Evolutionary conservation across 805 yeast genomes (phyloP), one percentile per base, ranked within the genome.

Genomic region (Pichia eremophila): DNA sequence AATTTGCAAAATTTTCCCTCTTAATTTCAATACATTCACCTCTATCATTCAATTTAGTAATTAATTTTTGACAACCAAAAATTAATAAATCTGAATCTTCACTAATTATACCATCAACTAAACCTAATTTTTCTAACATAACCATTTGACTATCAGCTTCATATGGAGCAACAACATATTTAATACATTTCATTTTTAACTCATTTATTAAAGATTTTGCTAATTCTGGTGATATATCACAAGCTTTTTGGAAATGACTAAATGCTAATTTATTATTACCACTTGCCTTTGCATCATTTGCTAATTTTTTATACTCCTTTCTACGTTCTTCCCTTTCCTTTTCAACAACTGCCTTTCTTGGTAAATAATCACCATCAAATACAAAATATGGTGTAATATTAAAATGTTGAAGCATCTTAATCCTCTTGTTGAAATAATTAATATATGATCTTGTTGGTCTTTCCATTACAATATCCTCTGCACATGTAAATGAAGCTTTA

Each of bases 61-160:
- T 73, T 25, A 93, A 69, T 39, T 70, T 69, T 35, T 71, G 65
- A 46, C 95, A 86, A 0, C 99, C 99, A 69, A 91, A 93, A 1
- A 93, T 74, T 22, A 93, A 68, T 54, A 93, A 70, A 67, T 93
- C 99, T 0, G 97, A 89, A 61, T 93, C 99, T 60, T 93, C 99
- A 39, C 95, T 83, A 9, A 93, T 72, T 6, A 93, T 85, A 0
- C 91, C 98, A 51, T 88, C 83, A 7, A 88, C 91, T 1, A 79
- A 45, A 0, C 91, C 91, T 0, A 66, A 53, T 49, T 78, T 77
- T 60, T 91, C 98, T 40, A 93, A 71, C 57, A 81, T 88, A 10
- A 90, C 98, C 84, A 93, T 78, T 63, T 93, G 99, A 1, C 99
- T 84, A 63, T 93, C 99, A 0, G 99, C 99, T 66, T 93, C 99